Evolutionary conservation across 768 basidiomycete species (phyloP).

Genomic region (Tephrocybe sp.): DNA sequence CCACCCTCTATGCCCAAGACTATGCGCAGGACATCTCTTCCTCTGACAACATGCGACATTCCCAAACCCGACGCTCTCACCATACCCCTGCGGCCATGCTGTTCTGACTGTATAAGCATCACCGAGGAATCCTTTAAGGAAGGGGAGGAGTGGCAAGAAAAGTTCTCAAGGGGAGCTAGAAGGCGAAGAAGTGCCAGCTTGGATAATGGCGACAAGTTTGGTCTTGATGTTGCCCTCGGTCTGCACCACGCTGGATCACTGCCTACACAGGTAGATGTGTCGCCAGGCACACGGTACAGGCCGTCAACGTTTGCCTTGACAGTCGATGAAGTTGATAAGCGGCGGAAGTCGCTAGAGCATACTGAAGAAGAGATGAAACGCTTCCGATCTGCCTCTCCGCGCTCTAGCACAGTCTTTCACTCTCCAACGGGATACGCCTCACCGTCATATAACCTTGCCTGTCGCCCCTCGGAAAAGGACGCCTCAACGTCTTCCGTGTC

Average conservation of each 20-base stretch:
- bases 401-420: constrained; percentile 12
- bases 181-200: constrained; percentile 51
- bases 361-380: constrained; percentile 16
- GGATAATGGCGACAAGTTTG: constrained; percentile 26
- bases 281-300: constrained; percentile 12
- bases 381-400: constrained; percentile 11
- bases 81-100: constrained; percentile 71
- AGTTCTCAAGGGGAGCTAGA: constrained; percentile 60
- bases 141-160: constrained; percentile 60
- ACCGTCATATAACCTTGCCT: background rate
- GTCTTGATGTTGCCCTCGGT: constrained; percentile 4
- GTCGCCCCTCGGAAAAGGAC: constrained; percentile 4
- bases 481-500: constrained; percentile 7
- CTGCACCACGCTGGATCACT: constrained; percentile 19
- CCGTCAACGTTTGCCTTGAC: constrained; percentile 36
- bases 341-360: constrained; percentile 44
- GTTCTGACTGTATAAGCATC: constrained; percentile 54
- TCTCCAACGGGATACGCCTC: constrained; percentile 16
- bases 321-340: constrained; percentile 66
- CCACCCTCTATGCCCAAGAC: constrained; percentile 14
- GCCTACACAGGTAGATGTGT: constrained; percentile 16
- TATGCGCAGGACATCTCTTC: constrained; percentile 22
- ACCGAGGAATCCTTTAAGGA: constrained; percentile 55
- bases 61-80: constrained; percentile 41
- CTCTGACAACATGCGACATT: constrained; percentile 31